Percentiles rank a stretch among this genome's conserved stretches.
These are phyloP conservation scores for Isatis tinctoria DNA, from an alignment of 345 rosid species.

Conservation along the genomic window DNA sequence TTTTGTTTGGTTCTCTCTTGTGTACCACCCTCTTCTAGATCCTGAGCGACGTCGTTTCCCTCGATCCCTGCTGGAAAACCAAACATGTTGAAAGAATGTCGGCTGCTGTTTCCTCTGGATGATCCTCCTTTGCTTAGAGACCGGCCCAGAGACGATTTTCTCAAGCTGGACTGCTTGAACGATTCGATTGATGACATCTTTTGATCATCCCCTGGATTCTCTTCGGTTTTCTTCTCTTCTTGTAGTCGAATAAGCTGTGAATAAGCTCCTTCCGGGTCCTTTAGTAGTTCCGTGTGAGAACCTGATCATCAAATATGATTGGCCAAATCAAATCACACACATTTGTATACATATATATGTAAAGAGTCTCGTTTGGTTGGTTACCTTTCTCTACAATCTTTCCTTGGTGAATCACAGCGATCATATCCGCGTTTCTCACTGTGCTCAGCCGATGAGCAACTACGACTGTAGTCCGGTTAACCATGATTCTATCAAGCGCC, in stretches of 20 bases:
- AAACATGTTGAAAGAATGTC: conserved; percentile 51
- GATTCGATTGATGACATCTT: conserved; percentile 34
- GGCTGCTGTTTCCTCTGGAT: conserved; percentile 57
- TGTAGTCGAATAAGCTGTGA: conserved; percentile 77
- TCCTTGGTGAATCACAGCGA: conserved; percentile 51
- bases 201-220: conserved; percentile 35
- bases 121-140: conserved; percentile 46
- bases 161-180: conserved; percentile 40
- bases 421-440: conserved; percentile 46
- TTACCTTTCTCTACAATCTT: conserved; percentile 46
- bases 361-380: too few species aligned
- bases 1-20: conserved; percentile 13
- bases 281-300: conserved; percentile 57
- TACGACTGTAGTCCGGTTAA: conserved; percentile 51
- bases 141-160: conserved; percentile 36
- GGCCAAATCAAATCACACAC: background rate
- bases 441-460: conserved; percentile 68
- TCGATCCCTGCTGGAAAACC: conserved; percentile 48
- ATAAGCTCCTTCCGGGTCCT: conserved; percentile 80
- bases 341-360: background rate
- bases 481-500: conserved; percentile 58
- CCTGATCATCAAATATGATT: conserved; percentile 31
- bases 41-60: conserved; percentile 30
- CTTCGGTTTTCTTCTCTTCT: conserved; percentile 47
- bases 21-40: conserved; percentile 27